Percentiles rank a stretch among this genome's conserved stretches.
Evolutionary conservation across 2,329 filamentous ascomycete genomes (phyloP).

Genomic region (Trichoderma oligosporum): DNA sequence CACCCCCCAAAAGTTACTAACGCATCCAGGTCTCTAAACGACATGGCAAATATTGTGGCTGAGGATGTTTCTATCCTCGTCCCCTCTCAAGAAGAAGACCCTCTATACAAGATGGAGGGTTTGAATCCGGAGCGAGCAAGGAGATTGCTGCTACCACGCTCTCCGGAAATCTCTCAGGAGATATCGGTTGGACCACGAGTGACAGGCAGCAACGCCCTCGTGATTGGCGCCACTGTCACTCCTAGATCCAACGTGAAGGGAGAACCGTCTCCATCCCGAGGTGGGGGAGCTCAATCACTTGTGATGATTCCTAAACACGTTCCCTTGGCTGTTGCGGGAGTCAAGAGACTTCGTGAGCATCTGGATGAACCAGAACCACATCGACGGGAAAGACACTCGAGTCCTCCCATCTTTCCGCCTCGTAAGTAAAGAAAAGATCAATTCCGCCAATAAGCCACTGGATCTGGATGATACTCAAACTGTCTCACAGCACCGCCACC

Average conservation of each 20-base stretch:
- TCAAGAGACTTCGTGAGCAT: conserved; percentile 1
- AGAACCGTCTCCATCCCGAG: not conserved
- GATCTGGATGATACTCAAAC: not conserved
- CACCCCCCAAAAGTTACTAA: not conserved
- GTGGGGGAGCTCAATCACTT: not conserved
- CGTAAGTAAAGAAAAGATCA: not conserved
- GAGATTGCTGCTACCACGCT: conserved; percentile 24
- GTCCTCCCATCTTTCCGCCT: not conserved
- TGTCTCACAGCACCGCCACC: conserved; percentile 14
- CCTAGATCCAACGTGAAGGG: not conserved
- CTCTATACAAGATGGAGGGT: conserved; percentile 4
- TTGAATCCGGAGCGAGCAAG: conserved; percentile 30
- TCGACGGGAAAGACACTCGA: not conserved
- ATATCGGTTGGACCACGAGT: not conserved
- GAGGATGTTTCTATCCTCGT: not conserved
- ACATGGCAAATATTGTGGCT: not conserved
- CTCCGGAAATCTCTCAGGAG: not conserved
- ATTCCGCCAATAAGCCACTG: not conserved
- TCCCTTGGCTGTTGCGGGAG: not conserved
- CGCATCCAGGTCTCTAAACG: not conserved
- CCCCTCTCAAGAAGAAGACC: not conserved
- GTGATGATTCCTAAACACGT: not conserved
- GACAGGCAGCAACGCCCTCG: conserved; percentile 8
- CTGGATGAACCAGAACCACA: not conserved
- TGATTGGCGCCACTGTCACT: not conserved